phyloP scores from a whole-genome alignment of 306 rosid genomes.

The Malus domestica region DNA sequence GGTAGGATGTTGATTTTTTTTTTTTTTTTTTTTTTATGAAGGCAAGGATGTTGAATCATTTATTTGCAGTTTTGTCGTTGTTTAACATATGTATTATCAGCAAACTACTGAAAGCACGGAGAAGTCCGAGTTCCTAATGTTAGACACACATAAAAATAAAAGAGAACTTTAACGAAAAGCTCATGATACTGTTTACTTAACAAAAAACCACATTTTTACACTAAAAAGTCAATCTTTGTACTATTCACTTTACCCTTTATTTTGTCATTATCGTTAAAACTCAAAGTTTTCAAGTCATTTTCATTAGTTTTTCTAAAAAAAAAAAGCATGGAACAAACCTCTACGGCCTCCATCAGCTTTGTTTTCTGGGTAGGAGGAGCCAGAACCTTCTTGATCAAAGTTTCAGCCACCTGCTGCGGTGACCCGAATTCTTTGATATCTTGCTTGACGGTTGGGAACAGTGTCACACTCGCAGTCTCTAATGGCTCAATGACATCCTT shows the following conservation, averaged over 20 bases:
- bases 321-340: conserved; percentile 42
- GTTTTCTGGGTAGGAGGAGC: conserved; percentile 90
- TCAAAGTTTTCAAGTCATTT: too few relatives aligned
- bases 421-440: conserved; percentile 84
- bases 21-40: too few relatives aligned
- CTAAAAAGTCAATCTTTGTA: too few relatives aligned
- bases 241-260: background rate
- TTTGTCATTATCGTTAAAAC: too few relatives aligned
- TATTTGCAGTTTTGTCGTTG: background rate
- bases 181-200: too few relatives aligned
- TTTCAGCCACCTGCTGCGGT: conserved; percentile 79
- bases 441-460: conserved; percentile 62
- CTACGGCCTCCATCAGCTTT: conserved; percentile 68
- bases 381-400: conserved; percentile 70
- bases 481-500: conserved; percentile 93
- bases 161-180: background rate
- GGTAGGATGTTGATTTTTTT: background rate
- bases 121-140: background rate
- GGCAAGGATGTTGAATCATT: background rate
- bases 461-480: conserved; percentile 74
- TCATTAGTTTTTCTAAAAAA: too few relatives aligned
- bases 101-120: background rate
- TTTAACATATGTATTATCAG: background rate
- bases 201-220: too few relatives aligned
- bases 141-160: background rate